These are phyloP conservation scores for Adansonia rubrostipa DNA, from an alignment of 441 rosid species.

Conservation along the genomic window DNA sequence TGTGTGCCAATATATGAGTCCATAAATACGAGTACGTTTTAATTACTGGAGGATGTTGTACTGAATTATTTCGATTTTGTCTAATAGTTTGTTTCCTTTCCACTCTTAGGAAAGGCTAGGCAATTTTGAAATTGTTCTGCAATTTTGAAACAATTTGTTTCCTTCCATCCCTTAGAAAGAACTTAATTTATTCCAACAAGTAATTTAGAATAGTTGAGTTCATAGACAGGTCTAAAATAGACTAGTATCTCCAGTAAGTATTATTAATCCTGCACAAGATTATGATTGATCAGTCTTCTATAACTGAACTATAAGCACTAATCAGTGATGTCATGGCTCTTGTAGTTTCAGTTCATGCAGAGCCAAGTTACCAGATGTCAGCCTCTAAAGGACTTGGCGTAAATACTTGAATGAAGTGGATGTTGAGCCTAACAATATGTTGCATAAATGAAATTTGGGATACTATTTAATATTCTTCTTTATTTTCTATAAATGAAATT, in stretches of 20 bases:
- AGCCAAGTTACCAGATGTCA: background rate
- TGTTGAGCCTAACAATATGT: background rate
- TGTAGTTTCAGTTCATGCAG: background rate
- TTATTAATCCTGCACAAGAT: background rate
- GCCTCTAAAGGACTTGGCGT: background rate
- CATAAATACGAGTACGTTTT: conserved; percentile 38
- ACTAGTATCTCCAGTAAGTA: background rate
- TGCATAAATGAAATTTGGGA: background rate
- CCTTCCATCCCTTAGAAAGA: too few species aligned
- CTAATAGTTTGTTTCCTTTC: background rate
- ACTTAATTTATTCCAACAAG: too few species aligned
- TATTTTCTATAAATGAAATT: background rate
- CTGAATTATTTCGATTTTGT: background rate
- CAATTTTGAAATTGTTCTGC: background rate
- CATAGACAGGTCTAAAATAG: background rate
- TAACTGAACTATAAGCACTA: background rate
- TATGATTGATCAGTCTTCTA: background rate
- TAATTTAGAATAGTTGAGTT: too few species aligned
- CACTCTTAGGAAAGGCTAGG: background rate
- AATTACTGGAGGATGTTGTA: conserved; percentile 16
- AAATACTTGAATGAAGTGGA: background rate
- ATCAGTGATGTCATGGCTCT: background rate
- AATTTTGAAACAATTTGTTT: background rate
- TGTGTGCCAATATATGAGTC: conserved; percentile 18
- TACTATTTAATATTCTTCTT: background rate